A percentile compares a stretch with the other conserved stretches of the same genome.
Evolutionary conservation across 148 eudicot genomes (phyloP).

Genomic region (Rhododendron molle): DNA sequence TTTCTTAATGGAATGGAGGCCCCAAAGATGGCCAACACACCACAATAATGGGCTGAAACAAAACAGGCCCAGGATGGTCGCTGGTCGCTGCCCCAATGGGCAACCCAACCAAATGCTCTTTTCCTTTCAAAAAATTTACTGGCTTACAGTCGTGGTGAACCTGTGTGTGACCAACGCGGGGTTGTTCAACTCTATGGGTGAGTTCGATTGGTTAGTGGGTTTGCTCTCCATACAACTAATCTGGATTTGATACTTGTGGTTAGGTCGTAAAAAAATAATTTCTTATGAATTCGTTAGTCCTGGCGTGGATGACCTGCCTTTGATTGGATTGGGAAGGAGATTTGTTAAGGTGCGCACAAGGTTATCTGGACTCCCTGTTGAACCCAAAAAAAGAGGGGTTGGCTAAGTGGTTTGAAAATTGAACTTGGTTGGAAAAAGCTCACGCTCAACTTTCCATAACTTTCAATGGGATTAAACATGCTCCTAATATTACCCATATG

Average conservation of each 20-base stretch:
- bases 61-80: neutral
- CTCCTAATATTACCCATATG: neutral
- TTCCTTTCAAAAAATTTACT: neutral
- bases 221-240: too few relatives aligned
- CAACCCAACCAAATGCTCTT: neutral
- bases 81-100: neutral
- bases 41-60: neutral
- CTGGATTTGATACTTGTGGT: too few relatives aligned
- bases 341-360: neutral
- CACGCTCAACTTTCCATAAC: neutral
- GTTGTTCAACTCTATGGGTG: neutral
- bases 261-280: too few relatives aligned
- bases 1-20: too few relatives aligned
- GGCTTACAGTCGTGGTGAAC: too few relatives aligned
- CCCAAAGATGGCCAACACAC: neutral
- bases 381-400: too few relatives aligned
- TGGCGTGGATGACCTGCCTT: too few relatives aligned
- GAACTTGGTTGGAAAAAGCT: neutral
- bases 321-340: neutral
- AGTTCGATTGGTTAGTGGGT: too few relatives aligned
- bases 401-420: too few relatives aligned
- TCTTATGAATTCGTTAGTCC: neutral
- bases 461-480: neutral
- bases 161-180: too few relatives aligned
- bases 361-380: too few relatives aligned